Evolutionary conservation across 2,329 filamentous ascomycete species (phyloP).

Genomic region (Boeremia lycopersici): DNA sequence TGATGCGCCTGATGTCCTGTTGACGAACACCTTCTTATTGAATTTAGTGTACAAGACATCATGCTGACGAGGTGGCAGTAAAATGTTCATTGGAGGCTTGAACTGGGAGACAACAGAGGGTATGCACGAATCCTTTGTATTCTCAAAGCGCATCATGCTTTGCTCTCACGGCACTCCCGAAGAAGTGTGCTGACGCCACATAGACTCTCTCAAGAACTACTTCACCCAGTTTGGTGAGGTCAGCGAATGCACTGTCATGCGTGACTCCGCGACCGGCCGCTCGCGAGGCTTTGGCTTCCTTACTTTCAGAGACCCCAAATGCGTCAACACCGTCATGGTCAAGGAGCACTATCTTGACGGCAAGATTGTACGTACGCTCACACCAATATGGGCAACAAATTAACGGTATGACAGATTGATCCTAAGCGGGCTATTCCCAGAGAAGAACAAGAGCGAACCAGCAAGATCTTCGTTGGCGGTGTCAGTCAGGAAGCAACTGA

Average conservation of each 20-base stretch:
- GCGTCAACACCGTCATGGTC: slow-evolving; percentile 99
- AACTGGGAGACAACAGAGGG: slow-evolving; percentile 99
- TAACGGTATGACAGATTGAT: slow-evolving; percentile 73
- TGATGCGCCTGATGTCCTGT: slow-evolving; percentile 8
- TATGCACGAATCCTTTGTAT: slow-evolving; percentile 59
- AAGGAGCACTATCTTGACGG: slow-evolving; percentile 98
- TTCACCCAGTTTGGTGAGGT: slow-evolving; percentile 98
- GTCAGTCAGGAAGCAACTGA: slow-evolving; percentile 97
- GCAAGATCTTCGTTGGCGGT: slow-evolving; percentile 98
- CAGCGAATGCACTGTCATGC: slow-evolving; percentile 98
- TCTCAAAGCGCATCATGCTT: background rate
- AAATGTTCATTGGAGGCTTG: slow-evolving; percentile 99
- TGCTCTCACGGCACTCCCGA: too few relatives aligned
- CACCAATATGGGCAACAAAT: slow-evolving; percentile 20
- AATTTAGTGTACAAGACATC: background rate
- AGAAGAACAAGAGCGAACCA: slow-evolving; percentile 97
- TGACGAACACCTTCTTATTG: background rate
- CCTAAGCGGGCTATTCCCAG: slow-evolving; percentile 96
- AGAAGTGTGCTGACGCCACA: slow-evolving; percentile 3
- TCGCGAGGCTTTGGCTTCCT: slow-evolving; percentile 97
- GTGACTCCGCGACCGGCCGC: slow-evolving; percentile 89
- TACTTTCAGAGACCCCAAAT: slow-evolving; percentile 97
- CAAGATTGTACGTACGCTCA: slow-evolving; percentile 80
- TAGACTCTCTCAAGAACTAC: slow-evolving; percentile 95
- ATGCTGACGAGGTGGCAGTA: slow-evolving; percentile 61